Percentiles rank a stretch among this genome's conserved stretches.
These are phyloP conservation scores for Austroboletus eburneus DNA, from an alignment of 768 basidiomycete genomes.

Conservation along the genomic window DNA sequence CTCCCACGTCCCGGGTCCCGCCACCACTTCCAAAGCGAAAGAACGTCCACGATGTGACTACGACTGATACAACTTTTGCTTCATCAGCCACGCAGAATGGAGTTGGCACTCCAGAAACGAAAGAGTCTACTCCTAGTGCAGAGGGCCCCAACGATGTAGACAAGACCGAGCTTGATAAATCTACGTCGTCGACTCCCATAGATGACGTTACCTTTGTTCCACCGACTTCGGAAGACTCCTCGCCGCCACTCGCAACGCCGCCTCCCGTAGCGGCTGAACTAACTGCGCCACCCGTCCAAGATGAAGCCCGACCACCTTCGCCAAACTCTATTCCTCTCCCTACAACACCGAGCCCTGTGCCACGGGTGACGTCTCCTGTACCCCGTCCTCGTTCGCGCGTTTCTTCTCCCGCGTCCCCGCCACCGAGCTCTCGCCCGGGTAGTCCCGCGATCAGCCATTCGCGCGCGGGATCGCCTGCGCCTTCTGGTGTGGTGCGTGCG, in stretches of 20 bases:
- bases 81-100: slow-evolving; percentile 1
- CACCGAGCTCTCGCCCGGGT: slow-evolving; percentile 32
- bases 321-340: slow-evolving; percentile 23
- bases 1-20: slow-evolving; percentile 12
- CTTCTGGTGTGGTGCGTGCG: slow-evolving; percentile 5
- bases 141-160: no score
- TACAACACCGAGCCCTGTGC: slow-evolving; percentile 22
- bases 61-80: slow-evolving; percentile 7
- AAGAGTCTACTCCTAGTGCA: slow-evolving; percentile 1
- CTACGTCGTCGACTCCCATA: slow-evolving; percentile 15
- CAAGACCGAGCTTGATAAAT: slow-evolving; percentile 5
- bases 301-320: slow-evolving; percentile 12
- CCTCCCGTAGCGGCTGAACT: slow-evolving; percentile 10
- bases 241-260: not conserved
- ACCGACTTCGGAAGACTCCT: slow-evolving; percentile 7
- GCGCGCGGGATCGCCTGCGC: slow-evolving; percentile 23
- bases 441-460: slow-evolving; percentile 24
- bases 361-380: slow-evolving; percentile 14
- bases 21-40: slow-evolving; percentile 52
- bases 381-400: slow-evolving; percentile 34
- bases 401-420: slow-evolving; percentile 21
- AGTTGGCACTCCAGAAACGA: not conserved
- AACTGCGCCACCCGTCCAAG: slow-evolving; percentile 1
- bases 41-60: slow-evolving; percentile 31
- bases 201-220: slow-evolving; percentile 22